phyloP scores from a whole-genome alignment of 495 filamentous ascomycete species.

The Lasiosphaeris hirsuta region DNA sequence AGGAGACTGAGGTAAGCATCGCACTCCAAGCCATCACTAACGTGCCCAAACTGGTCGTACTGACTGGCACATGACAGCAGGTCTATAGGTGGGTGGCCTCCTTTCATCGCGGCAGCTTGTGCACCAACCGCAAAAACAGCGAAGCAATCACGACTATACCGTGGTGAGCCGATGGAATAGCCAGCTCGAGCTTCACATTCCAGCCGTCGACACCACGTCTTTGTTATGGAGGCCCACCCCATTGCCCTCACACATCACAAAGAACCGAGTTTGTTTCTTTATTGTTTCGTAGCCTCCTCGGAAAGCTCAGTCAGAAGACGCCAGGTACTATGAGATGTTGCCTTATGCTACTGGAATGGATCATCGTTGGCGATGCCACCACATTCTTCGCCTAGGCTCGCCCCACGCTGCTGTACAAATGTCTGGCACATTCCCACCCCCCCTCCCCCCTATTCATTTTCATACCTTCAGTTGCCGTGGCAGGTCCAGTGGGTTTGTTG shows the following conservation, averaged over 20 bases:
- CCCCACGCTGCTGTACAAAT: constrained; percentile 26
- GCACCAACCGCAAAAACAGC: neutral
- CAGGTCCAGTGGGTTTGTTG: constrained; percentile 26
- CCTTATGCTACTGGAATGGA: constrained; percentile 21
- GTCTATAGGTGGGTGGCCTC: neutral
- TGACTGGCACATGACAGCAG: constrained; percentile 6
- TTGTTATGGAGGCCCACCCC: neutral
- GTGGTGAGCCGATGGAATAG: constrained; percentile 2
- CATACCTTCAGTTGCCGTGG: constrained; percentile 30
- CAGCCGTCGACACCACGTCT: constrained; percentile 2
- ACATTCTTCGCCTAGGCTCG: constrained; percentile 18
- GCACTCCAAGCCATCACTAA: no score
- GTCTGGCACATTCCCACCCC: constrained; percentile 23
- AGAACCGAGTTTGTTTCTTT: neutral
- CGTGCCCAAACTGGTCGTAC: neutral
- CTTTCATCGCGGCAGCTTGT: neutral
- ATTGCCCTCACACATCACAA: neutral
- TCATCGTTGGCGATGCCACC: constrained; percentile 9
- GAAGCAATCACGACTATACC: constrained; percentile 5
- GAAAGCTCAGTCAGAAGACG: neutral
- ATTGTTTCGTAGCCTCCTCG: neutral
- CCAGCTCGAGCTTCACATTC: constrained; percentile 5
- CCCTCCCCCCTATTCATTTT: constrained; percentile 7
- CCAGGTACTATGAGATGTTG: no score
- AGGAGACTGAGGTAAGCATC: no score